These are phyloP conservation scores for Passalora sequoiae DNA, from an alignment of 2,329 filamentous ascomycete species.

Conservation along the genomic window DNA sequence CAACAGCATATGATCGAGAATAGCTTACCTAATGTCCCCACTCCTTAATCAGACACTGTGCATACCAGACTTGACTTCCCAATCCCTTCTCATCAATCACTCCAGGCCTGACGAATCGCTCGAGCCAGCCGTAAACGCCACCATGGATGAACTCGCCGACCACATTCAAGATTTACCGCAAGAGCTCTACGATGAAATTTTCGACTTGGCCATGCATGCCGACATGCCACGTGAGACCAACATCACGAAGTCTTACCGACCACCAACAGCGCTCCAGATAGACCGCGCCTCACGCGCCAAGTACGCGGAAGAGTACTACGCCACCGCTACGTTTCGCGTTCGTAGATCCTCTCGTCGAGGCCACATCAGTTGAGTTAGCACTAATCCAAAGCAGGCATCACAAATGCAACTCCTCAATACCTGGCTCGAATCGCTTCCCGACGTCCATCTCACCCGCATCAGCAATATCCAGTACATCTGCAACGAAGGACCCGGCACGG, in stretches of 20 bases:
- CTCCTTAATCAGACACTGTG: too few species aligned
- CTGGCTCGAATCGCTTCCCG: background rate
- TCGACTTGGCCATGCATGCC: background rate
- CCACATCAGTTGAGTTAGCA: background rate
- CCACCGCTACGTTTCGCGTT: background rate
- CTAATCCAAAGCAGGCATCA: too few species aligned
- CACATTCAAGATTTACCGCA: background rate
- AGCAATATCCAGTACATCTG: background rate
- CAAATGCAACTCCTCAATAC: background rate
- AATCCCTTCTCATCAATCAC: too few species aligned
- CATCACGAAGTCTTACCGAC: background rate
- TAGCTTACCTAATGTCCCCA: too few species aligned
- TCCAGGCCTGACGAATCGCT: too few species aligned
- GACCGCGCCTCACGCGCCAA: background rate
- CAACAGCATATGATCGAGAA: too few species aligned
- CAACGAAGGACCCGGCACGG: background rate
- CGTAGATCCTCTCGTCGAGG: background rate
- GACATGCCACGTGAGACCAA: too few species aligned
- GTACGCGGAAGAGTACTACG: constrained; percentile 1
- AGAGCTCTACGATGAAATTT: background rate
- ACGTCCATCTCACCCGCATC: too few species aligned
- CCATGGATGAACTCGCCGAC: too few species aligned
- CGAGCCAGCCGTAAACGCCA: too few species aligned
- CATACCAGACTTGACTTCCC: too few species aligned
- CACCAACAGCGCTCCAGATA: background rate